Percentiles rank a stretch among this genome's conserved stretches.
phyloP scores from a whole-genome alignment of 2,329 filamentous ascomycete species.

The Venturia oleaginea region DNA sequence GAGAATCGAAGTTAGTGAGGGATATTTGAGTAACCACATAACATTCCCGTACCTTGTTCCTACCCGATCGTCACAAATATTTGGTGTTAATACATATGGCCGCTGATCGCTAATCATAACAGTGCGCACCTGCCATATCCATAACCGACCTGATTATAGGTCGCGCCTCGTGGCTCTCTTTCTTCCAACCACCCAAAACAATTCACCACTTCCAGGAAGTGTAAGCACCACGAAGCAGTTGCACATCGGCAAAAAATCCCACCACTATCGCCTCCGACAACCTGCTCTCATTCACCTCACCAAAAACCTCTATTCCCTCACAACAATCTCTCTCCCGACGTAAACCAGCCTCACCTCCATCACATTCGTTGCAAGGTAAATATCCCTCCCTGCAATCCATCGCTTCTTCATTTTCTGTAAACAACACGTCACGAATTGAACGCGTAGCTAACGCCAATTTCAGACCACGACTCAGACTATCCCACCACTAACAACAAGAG shows the following conservation, averaged over 20 bases:
- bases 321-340: not conserved
- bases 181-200: not conserved
- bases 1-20: not conserved
- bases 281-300: not conserved
- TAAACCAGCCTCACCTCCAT: not conserved
- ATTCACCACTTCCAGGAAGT: not conserved
- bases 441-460: not conserved
- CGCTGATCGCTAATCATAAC: not conserved
- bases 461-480: not conserved
- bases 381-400: not conserved
- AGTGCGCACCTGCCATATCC: not conserved
- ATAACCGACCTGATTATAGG: not conserved
- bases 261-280: not conserved
- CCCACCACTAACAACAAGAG: not conserved
- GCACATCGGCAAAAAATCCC: not conserved
- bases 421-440: not conserved
- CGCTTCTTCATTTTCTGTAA: not conserved
- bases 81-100: not conserved
- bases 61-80: not conserved
- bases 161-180: not conserved
- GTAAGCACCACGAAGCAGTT: not conserved
- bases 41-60: not conserved
- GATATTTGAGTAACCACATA: not conserved
- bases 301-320: not conserved
- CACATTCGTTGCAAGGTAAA: not conserved